phyloP scores from a whole-genome alignment of 2,329 filamentous ascomycete genomes.

The Cercospora janseana region DNA sequence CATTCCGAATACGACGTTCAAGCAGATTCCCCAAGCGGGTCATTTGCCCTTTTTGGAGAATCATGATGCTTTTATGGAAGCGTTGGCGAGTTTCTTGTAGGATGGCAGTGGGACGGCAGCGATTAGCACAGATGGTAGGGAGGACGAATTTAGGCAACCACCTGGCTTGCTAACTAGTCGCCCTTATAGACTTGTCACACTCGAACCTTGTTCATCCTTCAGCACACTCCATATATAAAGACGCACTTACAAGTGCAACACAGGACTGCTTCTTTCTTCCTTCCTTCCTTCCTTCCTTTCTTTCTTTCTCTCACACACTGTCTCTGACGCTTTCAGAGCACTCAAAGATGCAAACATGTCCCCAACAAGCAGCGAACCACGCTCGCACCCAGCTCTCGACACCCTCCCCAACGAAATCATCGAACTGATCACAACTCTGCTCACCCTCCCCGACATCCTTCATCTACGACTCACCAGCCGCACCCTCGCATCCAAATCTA shows the following conservation, averaged over 20 bases:
- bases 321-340: too few relatives aligned
- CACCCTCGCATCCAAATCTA: constrained; percentile 10
- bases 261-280: background rate
- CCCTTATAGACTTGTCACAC: background rate
- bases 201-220: constrained; percentile 2
- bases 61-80: constrained; percentile 64
- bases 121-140: background rate
- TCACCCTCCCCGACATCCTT: constrained; percentile 11
- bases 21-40: constrained; percentile 66
- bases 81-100: constrained; percentile 58
- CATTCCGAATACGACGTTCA: constrained; percentile 56
- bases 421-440: constrained; percentile 9
- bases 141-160: background rate
- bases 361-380: background rate
- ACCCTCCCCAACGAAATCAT: constrained; percentile 15
- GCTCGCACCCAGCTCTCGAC: background rate
- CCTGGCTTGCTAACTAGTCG: background rate
- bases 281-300: too few relatives aligned
- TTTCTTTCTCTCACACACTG: too few relatives aligned
- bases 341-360: too few relatives aligned
- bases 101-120: background rate
- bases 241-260: background rate
- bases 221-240: background rate
- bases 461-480: constrained; percentile 15
- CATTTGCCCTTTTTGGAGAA: constrained; percentile 84